Conservation (phyloP, 371 early-diverging fungal genomes). For the Syncephalastrum contaminatum region DNA sequence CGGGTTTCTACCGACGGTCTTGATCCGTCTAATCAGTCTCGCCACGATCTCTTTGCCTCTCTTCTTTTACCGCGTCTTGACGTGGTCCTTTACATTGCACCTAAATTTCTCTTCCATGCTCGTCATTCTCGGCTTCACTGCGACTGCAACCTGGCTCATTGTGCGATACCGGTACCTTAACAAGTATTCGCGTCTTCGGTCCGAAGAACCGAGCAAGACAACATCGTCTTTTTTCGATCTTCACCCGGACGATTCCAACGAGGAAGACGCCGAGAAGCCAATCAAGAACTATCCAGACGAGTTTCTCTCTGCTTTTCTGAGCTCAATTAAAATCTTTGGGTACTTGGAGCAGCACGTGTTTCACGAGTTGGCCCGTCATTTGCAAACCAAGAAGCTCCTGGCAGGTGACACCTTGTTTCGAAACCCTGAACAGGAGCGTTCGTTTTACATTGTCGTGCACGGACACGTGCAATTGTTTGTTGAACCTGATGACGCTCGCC, state of each 20-base stretch:
- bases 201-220: conserved; percentile 49
- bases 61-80: conserved; percentile 57
- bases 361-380: conserved; percentile 87
- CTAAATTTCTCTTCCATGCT: conserved; percentile 63
- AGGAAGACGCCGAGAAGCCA: conserved; percentile 53
- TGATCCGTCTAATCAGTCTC: conserved; percentile 51
- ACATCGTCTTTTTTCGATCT: conserved; percentile 72
- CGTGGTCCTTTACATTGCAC: conserved; percentile 69
- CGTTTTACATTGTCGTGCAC: conserved; percentile 94
- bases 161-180: conserved; percentile 76
- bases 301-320: conserved; percentile 81
- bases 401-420: conserved; percentile 87
- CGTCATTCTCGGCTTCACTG: conserved; percentile 39
- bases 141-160: conserved; percentile 51
- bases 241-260: conserved; percentile 71
- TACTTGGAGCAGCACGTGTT: conserved; percentile 96
- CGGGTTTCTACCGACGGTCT: conserved; percentile 42
- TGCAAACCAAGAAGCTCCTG: conserved; percentile 82
- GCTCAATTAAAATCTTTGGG: conserved; percentile 95
- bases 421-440: conserved; percentile 70
- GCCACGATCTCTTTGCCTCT: conserved; percentile 59
- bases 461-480: conserved; percentile 88
- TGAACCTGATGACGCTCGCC: conserved; percentile 38
- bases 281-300: conserved; percentile 75
- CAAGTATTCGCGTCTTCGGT: conserved; percentile 74